These are phyloP conservation scores for Fonsecaea erecta DNA, from an alignment of 2,329 filamentous ascomycete species.

Conservation along the genomic window DNA sequence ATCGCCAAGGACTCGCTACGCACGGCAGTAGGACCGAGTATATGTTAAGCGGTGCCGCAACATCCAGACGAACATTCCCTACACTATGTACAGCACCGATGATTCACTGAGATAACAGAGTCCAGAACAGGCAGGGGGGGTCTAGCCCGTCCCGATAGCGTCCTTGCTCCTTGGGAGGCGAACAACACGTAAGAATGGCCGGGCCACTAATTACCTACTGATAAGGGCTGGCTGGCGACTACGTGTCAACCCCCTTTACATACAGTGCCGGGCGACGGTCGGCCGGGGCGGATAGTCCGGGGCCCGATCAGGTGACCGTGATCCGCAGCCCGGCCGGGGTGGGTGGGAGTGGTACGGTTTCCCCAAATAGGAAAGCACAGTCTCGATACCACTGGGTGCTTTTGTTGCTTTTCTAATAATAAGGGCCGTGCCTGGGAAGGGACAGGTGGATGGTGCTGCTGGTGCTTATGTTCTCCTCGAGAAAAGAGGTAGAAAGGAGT, in stretches of 20 bases:
- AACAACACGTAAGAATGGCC: slow-evolving; percentile 1
- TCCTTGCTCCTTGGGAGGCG: not conserved
- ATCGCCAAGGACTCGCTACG: not conserved
- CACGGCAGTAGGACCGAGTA: too few species aligned
- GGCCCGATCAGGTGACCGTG: not conserved
- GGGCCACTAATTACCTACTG: too few species aligned
- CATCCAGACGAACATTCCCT: not conserved
- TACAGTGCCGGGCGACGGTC: not conserved
- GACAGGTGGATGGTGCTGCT: not conserved
- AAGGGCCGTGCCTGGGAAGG: too few species aligned
- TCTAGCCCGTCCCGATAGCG: not conserved
- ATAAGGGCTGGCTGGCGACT: not conserved
- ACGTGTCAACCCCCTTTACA: not conserved
- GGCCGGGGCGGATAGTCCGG: not conserved
- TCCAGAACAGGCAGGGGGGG: too few species aligned
- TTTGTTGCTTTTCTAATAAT: not conserved
- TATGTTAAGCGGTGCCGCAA: not conserved
- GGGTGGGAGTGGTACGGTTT: not conserved
- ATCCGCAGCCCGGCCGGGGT: too few species aligned
- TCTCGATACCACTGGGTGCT: not conserved
- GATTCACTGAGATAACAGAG: not conserved
- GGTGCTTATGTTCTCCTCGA: not conserved
- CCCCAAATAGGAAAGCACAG: not conserved
- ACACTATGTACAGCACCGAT: too few species aligned
- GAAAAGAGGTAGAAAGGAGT: not conserved